Evolutionary conservation across 306 rosid genomes (phyloP).

Genomic region (Echinosophora koreensis): DNA sequence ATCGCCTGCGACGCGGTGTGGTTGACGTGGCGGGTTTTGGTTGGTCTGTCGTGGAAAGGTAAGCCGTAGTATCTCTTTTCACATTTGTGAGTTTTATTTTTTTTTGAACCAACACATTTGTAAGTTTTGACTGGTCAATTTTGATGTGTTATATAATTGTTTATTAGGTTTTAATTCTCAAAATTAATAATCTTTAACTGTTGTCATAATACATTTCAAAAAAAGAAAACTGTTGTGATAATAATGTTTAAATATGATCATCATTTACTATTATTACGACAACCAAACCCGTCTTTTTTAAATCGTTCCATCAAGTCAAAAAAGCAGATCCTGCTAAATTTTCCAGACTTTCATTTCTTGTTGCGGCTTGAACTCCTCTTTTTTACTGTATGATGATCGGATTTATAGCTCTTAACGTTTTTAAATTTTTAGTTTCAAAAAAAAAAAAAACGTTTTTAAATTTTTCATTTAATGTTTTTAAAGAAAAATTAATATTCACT

Average conservation of each 20-base stretch:
- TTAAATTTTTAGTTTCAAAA: too few species aligned
- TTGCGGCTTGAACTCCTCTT: background rate
- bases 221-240: constrained; percentile 42
- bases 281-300: constrained; percentile 39
- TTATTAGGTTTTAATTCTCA: background rate
- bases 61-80: constrained; percentile 36
- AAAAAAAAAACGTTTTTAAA: too few species aligned
- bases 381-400: constrained; percentile 32
- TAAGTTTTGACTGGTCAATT: constrained; percentile 51
- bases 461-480: too few species aligned
- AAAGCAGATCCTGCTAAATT: constrained; percentile 39
- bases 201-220: constrained; percentile 32
- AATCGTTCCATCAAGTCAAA: constrained; percentile 45
- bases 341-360: constrained; percentile 21
- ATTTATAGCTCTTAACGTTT: constrained; percentile 19
- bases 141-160: background rate
- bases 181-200: constrained; percentile 13
- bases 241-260: constrained; percentile 35
- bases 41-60: constrained; percentile 35
- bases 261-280: constrained; percentile 36
- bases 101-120: background rate
- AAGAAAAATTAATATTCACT: background rate
- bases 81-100: background rate
- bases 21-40: constrained; percentile 37
- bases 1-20: constrained; percentile 38